Base-by-base conservation (phyloP, 2,329 filamentous ascomycete genomes). In the Pleurostoma richardsiae region DNA sequence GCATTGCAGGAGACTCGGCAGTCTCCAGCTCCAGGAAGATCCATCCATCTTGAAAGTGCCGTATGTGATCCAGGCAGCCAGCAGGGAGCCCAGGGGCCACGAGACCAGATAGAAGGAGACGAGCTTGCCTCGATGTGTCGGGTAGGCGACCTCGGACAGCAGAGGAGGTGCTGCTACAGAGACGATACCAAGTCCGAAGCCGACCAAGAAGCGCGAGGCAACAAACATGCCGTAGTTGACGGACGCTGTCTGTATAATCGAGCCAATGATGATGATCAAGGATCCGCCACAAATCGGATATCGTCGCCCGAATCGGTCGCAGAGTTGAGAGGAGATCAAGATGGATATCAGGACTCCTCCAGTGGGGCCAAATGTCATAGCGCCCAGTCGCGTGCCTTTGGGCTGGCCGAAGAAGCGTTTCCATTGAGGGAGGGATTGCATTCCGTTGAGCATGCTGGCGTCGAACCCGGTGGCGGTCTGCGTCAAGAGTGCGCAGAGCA, bases 1-100 rank as follows among this genome's bases (percentile, higher is more conserved):
- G 30, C 64, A 59, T 51, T 76, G 72, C 4, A 73, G 61, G 65
- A 69, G 71, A 10, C 69, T 65, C 10, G 69, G 69, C 31, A 74
- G 58, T 11, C 62, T 58, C 47, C 47, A 49, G 5, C 39, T 11
- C 68, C 69, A 73, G 5, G 66, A 68, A 40, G 54, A 52, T 29
- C 39, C 38, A n/a, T n/a, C 10, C 39, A 49, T 42, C 11, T 40
- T 30, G 33, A 48, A 48, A 26, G 48, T 45, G 4, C 48, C 48
- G 38, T 44, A 48, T 3, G 48, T 50, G 29, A 41, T 38, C 48
- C 48, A 50, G 7, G 45, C 45, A 10, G 44, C 48, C 5, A 49
- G 43, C 6, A 49, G 38, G 10, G 44, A 42, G 28, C 48, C 48
- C 5, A 49, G 43, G 10, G 40, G 40, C 43, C 43, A 46, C n/a